Evolutionary conservation across 495 filamentous ascomycete genomes (phyloP), one percentile per base, ranked within the genome.

Genomic region (Penicilliopsis zonata): DNA sequence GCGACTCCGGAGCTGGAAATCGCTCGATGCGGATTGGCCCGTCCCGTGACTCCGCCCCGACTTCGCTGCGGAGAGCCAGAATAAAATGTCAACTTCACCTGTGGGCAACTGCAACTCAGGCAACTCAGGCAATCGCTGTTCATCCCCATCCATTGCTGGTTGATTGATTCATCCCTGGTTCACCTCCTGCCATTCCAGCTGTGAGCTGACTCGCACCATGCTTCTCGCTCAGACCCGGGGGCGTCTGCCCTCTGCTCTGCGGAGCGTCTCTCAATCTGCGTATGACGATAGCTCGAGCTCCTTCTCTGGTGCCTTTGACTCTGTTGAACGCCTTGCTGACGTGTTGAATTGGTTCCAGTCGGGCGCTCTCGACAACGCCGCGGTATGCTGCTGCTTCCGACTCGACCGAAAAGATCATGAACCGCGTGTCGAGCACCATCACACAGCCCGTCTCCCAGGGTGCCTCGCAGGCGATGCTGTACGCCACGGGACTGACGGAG

Each of bases 391-490:
- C 34, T 15, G 57, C 50, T 7, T 30, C 36, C 30, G 44, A 63
- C 17, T n/a, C 25, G 5, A 44, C 54, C 14, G 42, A 49, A 25
- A 42, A 49, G 25, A 57, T 44, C 28, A 53, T 94, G 39, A 96
- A 96, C 69, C 80, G 77, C 56, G 69, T 82, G 55, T 94, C 87
- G 32, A 64, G 72, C 30, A 48, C 67, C 48, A 80, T 98, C 66
- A 96, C 90, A 24, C 86, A 95, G 56, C 92, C 86, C 42, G 94
- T 88, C 57, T 84, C 90, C 16, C 90, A 98, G 67, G 90, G 90
- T 46, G 90, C 92, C 26, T 94, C 88, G 19, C 90, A 98, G 66
- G 92, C 92, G 36, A 98, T 98, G 90, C 69, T 98, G 27, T 96
- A 95, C 66, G 90, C 82, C 42, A 94, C 87, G 7, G 90, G 90